Conservation (phyloP, 2,329 filamentous ascomycete species). For the Grosmannia serpens region DNA sequence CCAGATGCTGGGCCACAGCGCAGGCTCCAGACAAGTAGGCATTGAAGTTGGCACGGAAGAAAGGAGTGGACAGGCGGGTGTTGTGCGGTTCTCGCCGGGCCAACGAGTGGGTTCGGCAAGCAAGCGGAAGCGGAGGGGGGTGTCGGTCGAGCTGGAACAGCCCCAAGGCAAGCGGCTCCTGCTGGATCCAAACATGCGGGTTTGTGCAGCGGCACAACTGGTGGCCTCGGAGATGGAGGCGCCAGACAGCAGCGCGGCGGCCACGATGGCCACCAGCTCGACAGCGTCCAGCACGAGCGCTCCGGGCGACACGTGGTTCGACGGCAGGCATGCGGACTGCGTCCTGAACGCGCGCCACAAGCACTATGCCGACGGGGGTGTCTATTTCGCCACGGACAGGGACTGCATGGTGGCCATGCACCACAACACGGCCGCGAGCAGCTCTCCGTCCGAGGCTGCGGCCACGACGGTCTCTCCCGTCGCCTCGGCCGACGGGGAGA, state of each 20-base stretch:
- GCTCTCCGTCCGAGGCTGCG: neutral
- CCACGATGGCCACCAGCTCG: neutral
- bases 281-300: neutral
- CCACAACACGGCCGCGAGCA: neutral
- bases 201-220: neutral
- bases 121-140: neutral
- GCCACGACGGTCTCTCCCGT: neutral
- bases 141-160: neutral
- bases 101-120: neutral
- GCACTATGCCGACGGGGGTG: slow-evolving; percentile 4
- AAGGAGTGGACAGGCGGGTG: neutral
- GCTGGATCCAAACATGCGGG: neutral
- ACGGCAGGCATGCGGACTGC: slow-evolving; percentile 2
- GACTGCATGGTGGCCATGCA: neutral
- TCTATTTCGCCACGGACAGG: neutral
- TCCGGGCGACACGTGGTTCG: neutral
- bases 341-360: neutral
- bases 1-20: neutral
- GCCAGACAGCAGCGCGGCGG: neutral
- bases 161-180: neutral
- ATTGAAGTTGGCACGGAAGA: neutral
- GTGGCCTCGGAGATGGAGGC: neutral
- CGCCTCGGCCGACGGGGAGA: neutral
- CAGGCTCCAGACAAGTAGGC: neutral
- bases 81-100: neutral